A percentile compares a stretch with the other conserved stretches of the same genome.
Evolutionary conservation across 2,329 filamentous ascomycete genomes (phyloP).

Genomic region (Aspergillus viridinutans): DNA sequence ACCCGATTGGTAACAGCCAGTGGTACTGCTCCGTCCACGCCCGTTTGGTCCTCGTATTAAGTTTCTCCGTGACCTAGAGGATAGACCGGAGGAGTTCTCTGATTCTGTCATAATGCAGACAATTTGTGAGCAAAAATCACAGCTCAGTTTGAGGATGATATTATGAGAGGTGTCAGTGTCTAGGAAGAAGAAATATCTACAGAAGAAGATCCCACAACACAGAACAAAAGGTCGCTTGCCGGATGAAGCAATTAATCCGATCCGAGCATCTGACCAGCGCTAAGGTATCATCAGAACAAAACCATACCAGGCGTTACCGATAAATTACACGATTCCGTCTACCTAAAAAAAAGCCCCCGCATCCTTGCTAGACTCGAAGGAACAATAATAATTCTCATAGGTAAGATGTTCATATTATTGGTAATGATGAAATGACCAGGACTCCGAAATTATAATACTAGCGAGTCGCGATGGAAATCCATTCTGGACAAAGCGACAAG

Average conservation of each 20-base stretch:
- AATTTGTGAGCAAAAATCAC: background rate
- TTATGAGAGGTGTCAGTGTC: background rate
- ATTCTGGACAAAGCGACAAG: background rate
- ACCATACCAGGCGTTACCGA: background rate
- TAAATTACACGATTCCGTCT: background rate
- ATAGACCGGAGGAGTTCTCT: background rate
- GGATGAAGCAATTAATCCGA: background rate
- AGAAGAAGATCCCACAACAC: background rate
- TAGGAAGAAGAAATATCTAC: background rate
- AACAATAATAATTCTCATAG: background rate
- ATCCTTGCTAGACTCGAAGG: background rate
- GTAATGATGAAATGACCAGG: background rate
- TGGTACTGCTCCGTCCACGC: too few relatives aligned
- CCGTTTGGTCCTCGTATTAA: background rate
- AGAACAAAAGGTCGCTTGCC: background rate
- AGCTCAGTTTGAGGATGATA: background rate
- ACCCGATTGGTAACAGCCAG: background rate
- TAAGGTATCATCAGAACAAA: background rate
- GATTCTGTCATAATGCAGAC: background rate
- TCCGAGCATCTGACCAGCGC: background rate
- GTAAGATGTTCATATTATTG: background rate
- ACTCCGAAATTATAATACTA: background rate
- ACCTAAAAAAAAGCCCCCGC: background rate
- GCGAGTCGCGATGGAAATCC: background rate
- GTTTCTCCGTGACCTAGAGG: background rate